Evolutionary conservation across 1,284 basidiomycete species (phyloP).

Genomic region (Sanghuangporus sanghuang): DNA sequence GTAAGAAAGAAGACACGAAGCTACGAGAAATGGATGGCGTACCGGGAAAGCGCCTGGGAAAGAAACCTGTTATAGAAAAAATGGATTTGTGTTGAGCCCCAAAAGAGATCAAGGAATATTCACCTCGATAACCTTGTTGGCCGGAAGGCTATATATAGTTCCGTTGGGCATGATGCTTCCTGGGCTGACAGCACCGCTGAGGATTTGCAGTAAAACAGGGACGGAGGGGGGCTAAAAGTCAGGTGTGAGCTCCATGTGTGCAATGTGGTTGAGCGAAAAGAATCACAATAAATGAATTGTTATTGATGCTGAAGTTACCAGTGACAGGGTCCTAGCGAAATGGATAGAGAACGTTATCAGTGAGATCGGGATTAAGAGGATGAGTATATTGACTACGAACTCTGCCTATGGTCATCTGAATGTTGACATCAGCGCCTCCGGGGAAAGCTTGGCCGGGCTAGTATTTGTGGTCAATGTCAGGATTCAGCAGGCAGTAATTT

Average conservation of each 20-base stretch:
- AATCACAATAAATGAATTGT: slow-evolving; percentile 20
- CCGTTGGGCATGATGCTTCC: slow-evolving; percentile 29
- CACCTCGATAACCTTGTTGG: slow-evolving; percentile 30
- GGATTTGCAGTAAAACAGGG: slow-evolving; percentile 34
- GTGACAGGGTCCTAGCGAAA: slow-evolving; percentile 29
- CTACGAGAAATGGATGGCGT: not conserved
- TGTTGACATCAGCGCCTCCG: slow-evolving; percentile 33
- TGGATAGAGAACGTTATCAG: not conserved
- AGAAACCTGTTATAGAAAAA: slow-evolving; percentile 18
- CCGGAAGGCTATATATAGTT: slow-evolving; percentile 25
- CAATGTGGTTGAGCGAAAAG: not conserved
- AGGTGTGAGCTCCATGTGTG: not conserved
- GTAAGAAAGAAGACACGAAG: not conserved
- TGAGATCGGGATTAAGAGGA: not conserved
- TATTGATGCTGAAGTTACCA: slow-evolving; percentile 30
- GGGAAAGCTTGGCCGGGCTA: slow-evolving; percentile 29
- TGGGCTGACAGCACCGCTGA: slow-evolving; percentile 28
- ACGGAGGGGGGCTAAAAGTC: slow-evolving; percentile 22
- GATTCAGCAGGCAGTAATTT: not conserved
- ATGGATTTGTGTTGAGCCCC: not conserved
- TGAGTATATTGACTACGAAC: slow-evolving; percentile 16
- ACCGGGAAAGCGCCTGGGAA: slow-evolving; percentile 24
- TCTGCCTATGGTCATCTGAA: slow-evolving; percentile 28
- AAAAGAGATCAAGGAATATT: too few relatives aligned
- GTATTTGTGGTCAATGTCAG: not conserved